These are phyloP conservation scores for Solanum hybrid DNA, from an alignment of 305 asterid species.

Conservation along the genomic window DNA sequence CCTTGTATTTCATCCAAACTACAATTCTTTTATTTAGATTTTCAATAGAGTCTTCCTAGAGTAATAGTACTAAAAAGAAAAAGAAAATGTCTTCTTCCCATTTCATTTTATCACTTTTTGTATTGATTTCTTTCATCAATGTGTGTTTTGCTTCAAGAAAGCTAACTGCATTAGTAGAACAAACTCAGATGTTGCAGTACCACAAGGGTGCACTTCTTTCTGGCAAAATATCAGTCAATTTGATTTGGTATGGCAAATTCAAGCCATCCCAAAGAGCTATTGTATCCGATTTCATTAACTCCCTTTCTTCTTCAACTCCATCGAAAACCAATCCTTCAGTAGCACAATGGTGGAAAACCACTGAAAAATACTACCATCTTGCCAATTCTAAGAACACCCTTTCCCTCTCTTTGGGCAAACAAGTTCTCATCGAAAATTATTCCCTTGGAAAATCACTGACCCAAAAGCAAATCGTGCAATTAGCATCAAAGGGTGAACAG, in stretches of 20 bases:
- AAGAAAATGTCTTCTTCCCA: not conserved
- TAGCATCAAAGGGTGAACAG: slow-evolving; percentile 51
- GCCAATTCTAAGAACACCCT: slow-evolving; percentile 32
- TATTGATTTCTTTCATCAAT: not conserved
- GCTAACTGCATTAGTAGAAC: not conserved
- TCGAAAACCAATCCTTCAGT: slow-evolving; percentile 34
- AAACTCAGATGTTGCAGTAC: not conserved
- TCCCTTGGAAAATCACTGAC: slow-evolving; percentile 55
- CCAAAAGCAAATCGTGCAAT: slow-evolving; percentile 25
- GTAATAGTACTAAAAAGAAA: not conserved
- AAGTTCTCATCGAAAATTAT: slow-evolving; percentile 31
- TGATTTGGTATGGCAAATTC: slow-evolving; percentile 69
- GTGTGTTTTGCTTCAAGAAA: not conserved
- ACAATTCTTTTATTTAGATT: not conserved
- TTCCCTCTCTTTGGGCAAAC: slow-evolving; percentile 34
- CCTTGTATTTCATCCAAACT: not conserved
- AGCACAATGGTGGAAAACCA: slow-evolving; percentile 53
- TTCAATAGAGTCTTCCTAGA: not conserved
- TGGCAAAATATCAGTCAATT: slow-evolving; percentile 44
- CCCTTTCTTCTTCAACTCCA: slow-evolving; percentile 24
- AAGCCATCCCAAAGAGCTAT: slow-evolving; percentile 51
- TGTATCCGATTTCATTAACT: slow-evolving; percentile 48
- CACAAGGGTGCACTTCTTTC: slow-evolving; percentile 42
- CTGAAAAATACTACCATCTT: slow-evolving; percentile 40
- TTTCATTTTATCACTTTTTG: not conserved